Evolutionary conservation across 805 yeast genomes (phyloP).

Genomic region (Ogataea degrootiae): DNA sequence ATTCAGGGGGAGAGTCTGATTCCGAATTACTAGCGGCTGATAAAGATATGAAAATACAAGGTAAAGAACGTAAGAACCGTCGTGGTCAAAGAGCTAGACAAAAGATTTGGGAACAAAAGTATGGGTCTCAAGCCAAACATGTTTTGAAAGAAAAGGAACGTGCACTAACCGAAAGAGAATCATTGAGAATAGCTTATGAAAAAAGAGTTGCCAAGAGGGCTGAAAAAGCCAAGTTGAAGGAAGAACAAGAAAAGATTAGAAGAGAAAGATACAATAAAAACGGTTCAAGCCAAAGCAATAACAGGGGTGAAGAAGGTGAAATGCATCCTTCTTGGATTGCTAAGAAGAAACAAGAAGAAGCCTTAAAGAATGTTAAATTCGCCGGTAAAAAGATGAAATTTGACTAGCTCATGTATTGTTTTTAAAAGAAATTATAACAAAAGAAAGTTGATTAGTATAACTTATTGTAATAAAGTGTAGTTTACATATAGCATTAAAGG

Average conservation of each 20-base stretch:
- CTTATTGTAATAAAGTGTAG: too few species aligned
- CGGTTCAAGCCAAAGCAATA: not conserved
- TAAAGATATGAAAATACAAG: slow-evolving; percentile 45
- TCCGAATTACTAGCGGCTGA: slow-evolving; percentile 36
- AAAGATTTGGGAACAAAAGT: slow-evolving; percentile 92
- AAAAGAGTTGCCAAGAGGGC: slow-evolving; percentile 68
- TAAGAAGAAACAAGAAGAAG: slow-evolving; percentile 67
- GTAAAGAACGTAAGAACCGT: slow-evolving; percentile 70
- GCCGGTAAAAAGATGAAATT: slow-evolving; percentile 82
- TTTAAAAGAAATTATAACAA: not conserved
- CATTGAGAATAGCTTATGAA: slow-evolving; percentile 61
- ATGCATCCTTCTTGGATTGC: slow-evolving; percentile 99
- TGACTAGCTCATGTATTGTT: slow-evolving; percentile 32
- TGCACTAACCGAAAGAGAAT: slow-evolving; percentile 49
- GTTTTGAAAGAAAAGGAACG: slow-evolving; percentile 61
- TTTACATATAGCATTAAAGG: too few species aligned
- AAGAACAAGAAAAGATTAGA: slow-evolving; percentile 7
- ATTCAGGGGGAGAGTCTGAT: slow-evolving; percentile 75
- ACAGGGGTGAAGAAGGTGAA: slow-evolving; percentile 26
- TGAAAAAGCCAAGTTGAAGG: slow-evolving; percentile 31
- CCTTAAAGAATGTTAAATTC: slow-evolving; percentile 59
- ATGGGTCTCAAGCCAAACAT: slow-evolving; percentile 80
- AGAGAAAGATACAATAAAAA: too few species aligned
- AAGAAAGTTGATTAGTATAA: too few species aligned
- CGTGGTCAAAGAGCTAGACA: slow-evolving; percentile 97